Evolutionary conservation across 495 filamentous ascomycete species (phyloP), one percentile per base, ranked within the genome.

Genomic region (Ascobolus immersus): DNA sequence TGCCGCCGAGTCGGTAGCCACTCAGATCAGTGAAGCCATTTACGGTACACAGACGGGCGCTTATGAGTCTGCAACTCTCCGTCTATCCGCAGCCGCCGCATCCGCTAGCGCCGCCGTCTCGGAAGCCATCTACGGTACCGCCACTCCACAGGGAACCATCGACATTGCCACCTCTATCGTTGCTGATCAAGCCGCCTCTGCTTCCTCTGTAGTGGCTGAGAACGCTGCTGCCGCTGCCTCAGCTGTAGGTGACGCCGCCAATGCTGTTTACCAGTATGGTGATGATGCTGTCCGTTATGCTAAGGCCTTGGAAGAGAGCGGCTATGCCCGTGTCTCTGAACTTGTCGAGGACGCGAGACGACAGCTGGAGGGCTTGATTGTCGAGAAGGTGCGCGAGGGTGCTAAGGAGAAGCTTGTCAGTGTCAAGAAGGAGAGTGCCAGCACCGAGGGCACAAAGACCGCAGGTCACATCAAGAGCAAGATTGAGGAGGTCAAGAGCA

Each of bases 1-100:
- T 5, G 60, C 61, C 5, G 64, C 60, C 19, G 49, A 52, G 2
- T 59, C 58, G 32, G 65, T 67, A 13, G 52, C 54, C 19, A 48
- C 44, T 21, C 55, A 57, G 5, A 52, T 66, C 38, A 61, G 52
- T 7, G 59, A 59, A 35, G 64, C 64, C 9, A 52, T 73, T 39
- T 71, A 69, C 34, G 60, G 64, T 5, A 48, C 55, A 0, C 47
- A 57, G 8, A 56, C 56, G 10, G 46, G 43, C n/a, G 49, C 48
- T 12, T 44, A 45, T 13, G 53, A 53, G 22, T 51, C 54, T 6
- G 53, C 52, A 0, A 53, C 51, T 4, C 44, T 40, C n/a, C 43
- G 45, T 14, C 53, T 57, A 15, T 52, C 52, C 2, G 54, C 47
- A 21, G 54, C 45, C 3, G 58, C 53, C 17, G 42, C 42, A 11